Evolutionary conservation across 2,329 filamentous ascomycete species (phyloP), one percentile per base, ranked within the genome.

Genomic region (Aspergillus pseudoviridinutans): DNA sequence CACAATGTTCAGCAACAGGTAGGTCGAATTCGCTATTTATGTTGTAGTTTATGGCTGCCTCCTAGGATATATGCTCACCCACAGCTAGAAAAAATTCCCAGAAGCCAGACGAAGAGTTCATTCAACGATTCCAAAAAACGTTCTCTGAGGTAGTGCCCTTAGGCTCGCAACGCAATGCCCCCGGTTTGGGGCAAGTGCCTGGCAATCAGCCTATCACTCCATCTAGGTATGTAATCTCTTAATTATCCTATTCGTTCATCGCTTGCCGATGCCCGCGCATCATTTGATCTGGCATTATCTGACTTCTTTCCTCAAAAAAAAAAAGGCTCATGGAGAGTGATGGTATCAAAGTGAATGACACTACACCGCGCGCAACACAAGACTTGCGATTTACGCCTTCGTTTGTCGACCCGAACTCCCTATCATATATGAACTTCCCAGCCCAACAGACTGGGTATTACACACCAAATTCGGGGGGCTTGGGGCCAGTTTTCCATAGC

Each of bases 311-410:
- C n/a, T 22, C 51, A 10, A 29, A 29, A n/a, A 38, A n/a, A 38
- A 49, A 58, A 67, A 82, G 79, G 63, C 71, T 76, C 49, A 74
- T 74, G 60, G 78, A 79, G 51, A 72, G 76, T 47, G 76, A 81
- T 41, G 78, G 80, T 57, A 75, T 84, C 62, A 91, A 90, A 72
- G 89, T 94, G 74, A 85, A 89, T 68, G 91, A 96, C 69, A 88
- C 90, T 22, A 96, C 91, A 3, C 91, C 91, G 4, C 85, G 89
- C 71, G 89, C 87, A 20, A 84, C 88, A 46, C 87, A 89, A 68
- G 92, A 97, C 65, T 94, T 92, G 87, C 85, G 89, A 64, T 92
- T 96, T 69, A 96, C 92, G 2, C 91, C 92, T 3, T 94, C 92
- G 24, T 80, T 96, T 57, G 83, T 97, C 70, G 93, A 97, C 70